These are phyloP conservation scores for Hymenoscyphus salicellus DNA, from an alignment of 2,329 filamentous ascomycete genomes.

Conservation along the genomic window DNA sequence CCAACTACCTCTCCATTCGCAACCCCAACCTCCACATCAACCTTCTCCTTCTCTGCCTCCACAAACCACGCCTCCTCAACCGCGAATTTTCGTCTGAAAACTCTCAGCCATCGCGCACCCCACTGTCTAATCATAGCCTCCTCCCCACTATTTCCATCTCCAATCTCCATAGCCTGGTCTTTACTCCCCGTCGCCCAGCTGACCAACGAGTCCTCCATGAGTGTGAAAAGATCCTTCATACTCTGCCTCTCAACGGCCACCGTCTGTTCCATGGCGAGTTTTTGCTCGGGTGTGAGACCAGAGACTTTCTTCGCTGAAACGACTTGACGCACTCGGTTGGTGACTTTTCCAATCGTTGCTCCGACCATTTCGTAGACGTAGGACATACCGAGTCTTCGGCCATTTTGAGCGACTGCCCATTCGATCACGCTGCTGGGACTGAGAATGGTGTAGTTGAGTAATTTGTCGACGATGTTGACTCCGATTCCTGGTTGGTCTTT, in stretches of 20 bases:
- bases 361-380: constrained; percentile 88
- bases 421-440: constrained; percentile 81
- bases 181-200: constrained; percentile 71
- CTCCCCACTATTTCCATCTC: constrained; percentile 55
- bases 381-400: constrained; percentile 62
- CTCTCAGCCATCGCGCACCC: constrained; percentile 82
- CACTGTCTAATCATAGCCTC: constrained; percentile 70
- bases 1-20: constrained; percentile 8
- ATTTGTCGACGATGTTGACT: constrained; percentile 89
- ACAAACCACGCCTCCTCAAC: constrained; percentile 73
- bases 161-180: constrained; percentile 70
- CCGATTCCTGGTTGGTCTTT: constrained; percentile 86
- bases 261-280: constrained; percentile 56
- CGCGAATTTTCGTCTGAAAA: constrained; percentile 76
- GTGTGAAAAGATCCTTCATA: constrained; percentile 76
- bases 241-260: constrained; percentile 66
- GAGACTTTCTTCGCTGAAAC: constrained; percentile 60
- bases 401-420: constrained; percentile 73
- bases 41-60: constrained; percentile 37
- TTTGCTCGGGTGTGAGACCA: constrained; percentile 50
- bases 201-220: constrained; percentile 74
- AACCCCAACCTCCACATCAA: constrained; percentile 15
- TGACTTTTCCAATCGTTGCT: constrained; percentile 87
- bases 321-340: constrained; percentile 79
- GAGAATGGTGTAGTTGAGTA: constrained; percentile 95